These are phyloP conservation scores for Strobilomyces echinocephalus DNA, from an alignment of 768 basidiomycete species.

Conservation along the genomic window DNA sequence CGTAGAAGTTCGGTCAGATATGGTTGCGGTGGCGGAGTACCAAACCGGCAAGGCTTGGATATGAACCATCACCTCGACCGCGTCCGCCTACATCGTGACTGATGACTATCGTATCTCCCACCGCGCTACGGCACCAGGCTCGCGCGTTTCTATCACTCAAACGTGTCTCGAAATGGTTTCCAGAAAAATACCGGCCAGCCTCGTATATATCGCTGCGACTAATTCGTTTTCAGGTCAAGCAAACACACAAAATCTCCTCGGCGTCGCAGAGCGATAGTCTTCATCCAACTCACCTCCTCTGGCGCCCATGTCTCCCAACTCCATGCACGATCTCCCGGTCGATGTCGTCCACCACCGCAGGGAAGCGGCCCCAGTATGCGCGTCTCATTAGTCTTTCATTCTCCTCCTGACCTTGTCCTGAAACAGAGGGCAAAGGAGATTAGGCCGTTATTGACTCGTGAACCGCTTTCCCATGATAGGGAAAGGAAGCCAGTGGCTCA, in stretches of 20 bases:
- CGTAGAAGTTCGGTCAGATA: neutral
- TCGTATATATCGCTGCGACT: constrained; percentile 25
- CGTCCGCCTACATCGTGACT: constrained; percentile 23
- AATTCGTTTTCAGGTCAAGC: constrained; percentile 11
- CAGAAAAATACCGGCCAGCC: constrained; percentile 21
- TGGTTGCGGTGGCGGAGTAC: constrained; percentile 30
- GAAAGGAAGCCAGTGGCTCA: constrained; percentile 17
- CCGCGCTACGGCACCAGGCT: constrained; percentile 33
- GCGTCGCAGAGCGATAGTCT: constrained; percentile 7
- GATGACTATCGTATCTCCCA: constrained; percentile 24
- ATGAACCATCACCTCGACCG: constrained; percentile 31
- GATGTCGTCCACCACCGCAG: constrained; percentile 14
- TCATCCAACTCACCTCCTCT: constrained; percentile 1
- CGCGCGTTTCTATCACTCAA: constrained; percentile 28
- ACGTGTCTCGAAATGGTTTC: constrained; percentile 22
- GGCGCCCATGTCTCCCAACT: constrained; percentile 8
- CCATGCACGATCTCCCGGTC: constrained; percentile 13
- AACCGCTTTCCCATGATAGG: constrained; percentile 24
- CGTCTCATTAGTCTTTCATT: constrained; percentile 10
- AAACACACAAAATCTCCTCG: constrained; percentile 12
- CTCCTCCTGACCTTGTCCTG: constrained; percentile 8
- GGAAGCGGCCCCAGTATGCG: constrained; percentile 19
- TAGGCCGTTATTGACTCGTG: constrained; percentile 17
- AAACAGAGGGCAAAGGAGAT: constrained; percentile 21
- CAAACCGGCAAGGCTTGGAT: constrained; percentile 28